phyloP scores from a whole-genome alignment of 179 eudicot species.

The Spinacia oleracea region DNA sequence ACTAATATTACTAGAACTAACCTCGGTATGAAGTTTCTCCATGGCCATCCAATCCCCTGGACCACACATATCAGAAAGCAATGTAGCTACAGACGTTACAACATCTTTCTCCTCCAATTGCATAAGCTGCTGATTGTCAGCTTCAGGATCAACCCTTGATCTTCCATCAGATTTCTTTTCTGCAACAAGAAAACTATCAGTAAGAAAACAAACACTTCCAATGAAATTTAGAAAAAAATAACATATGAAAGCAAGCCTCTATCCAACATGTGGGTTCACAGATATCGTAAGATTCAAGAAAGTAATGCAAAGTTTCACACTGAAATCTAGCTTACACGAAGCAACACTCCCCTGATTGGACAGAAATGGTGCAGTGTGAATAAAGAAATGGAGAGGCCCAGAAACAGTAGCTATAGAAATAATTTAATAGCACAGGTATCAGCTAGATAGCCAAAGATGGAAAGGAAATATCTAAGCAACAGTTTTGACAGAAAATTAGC shows the following conservation, averaged over 20 bases:
- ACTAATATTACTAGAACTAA: conserved; percentile 27
- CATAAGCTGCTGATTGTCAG: conserved; percentile 73
- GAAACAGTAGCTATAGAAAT: not conserved
- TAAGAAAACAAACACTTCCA: not conserved
- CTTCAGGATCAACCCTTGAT: conserved; percentile 67
- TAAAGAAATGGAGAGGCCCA: not conserved
- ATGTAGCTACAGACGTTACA: conserved; percentile 74
- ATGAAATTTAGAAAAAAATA: not conserved
- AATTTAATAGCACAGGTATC: not conserved
- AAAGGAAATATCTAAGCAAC: not conserved
- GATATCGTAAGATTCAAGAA: not conserved
- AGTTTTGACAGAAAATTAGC: not conserved
- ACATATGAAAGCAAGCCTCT: conserved; percentile 5
- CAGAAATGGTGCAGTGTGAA: not conserved
- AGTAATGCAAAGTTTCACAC: not conserved
- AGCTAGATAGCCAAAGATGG: not conserved
- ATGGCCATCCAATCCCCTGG: conserved; percentile 97
- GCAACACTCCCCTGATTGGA: not conserved
- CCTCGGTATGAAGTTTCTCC: conserved; percentile 89
- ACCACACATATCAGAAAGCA: conserved; percentile 77
- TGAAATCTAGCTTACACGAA: not conserved
- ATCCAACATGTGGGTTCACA: conserved; percentile 4
- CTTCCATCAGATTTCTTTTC: conserved; percentile 75
- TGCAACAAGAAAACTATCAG: conserved; percentile 28
- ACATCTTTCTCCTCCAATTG: conserved; percentile 75